Evolutionary conservation across 371 early-diverging fungal genomes (phyloP), one percentile per base, ranked within the genome.

Genomic region (Blyttiomyces sp.): DNA sequence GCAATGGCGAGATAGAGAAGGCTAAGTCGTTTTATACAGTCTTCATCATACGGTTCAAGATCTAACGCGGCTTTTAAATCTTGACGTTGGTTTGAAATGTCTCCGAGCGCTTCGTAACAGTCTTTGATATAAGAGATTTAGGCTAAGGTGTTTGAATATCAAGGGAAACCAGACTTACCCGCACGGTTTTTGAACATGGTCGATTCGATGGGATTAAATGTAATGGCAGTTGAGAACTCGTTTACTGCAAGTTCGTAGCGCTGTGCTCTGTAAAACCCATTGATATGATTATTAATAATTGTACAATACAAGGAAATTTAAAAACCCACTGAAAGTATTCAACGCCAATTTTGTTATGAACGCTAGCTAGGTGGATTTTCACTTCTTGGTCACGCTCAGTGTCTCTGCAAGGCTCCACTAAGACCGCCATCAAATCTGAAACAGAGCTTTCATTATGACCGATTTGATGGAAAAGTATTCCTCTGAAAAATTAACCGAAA

Each of bases 401-500:
- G 23, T 66, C 72, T 6, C 59, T 33, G 0, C 57, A 59, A 4
- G 53, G 43, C 19, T 58, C 35, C 32, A 54, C 60, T n/a, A 73
- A 32, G 2, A 72, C 72, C 7, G 30, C 26, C 28, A 33, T 32
- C 13, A 78, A 49, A 49, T 78, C 78, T 24, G 54, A 69, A 11
- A 75, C 56, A 2, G 73, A 73, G n/a, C 64, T 63, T 2, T 78
- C 75, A 60, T 51, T 61, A 33, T 78, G 66, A 27, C 64, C 67
- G n/a, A 68, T 52, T 43, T 74, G 70, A 11, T 62, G 59, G 36
- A 78, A 59, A 23, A 71, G 31, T 1, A 68, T 55, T 7, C 72
- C 78, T 23, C 75, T 73, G 35, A 17, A 43, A 21, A 21, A 3
- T 28, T 16, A 39, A 11, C n/a, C 6, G 6, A n/a, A n/a, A 7